phyloP scores from a whole-genome alignment of 805 yeast genomes.

The Kuraishia piskuri region DNA sequence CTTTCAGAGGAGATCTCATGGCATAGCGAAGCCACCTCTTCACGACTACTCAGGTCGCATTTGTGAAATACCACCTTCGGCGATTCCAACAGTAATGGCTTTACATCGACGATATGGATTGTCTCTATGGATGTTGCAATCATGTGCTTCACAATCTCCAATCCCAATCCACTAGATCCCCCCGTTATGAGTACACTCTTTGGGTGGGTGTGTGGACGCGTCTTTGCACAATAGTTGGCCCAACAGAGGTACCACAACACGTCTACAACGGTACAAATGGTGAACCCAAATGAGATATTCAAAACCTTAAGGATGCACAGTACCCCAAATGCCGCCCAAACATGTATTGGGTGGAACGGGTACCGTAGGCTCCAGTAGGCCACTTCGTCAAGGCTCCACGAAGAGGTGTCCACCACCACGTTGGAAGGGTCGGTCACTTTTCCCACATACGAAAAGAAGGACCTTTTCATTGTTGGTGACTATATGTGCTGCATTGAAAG shows the following conservation, averaged over 20 bases:
- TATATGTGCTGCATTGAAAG: too few relatives aligned
- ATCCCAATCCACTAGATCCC: slow-evolving; percentile 43
- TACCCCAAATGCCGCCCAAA: neutral
- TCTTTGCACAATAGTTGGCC: neutral
- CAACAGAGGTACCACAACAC: neutral
- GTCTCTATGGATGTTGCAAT: slow-evolving; percentile 1
- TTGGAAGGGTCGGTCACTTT: neutral
- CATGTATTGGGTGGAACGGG: neutral
- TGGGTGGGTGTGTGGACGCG: neutral
- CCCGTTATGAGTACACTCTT: slow-evolving; percentile 36
- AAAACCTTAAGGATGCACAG: too few relatives aligned
- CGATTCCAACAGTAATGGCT: neutral
- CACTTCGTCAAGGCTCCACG: neutral
- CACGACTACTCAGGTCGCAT: slow-evolving; percentile 15
- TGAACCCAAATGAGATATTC: neutral
- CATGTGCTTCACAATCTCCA: slow-evolving; percentile 24
- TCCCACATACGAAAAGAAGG: neutral
- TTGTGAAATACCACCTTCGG: neutral
- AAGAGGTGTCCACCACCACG: neutral
- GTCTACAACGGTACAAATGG: neutral
- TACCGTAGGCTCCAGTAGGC: neutral
- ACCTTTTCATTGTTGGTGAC: neutral
- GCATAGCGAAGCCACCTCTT: slow-evolving; percentile 14
- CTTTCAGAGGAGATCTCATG: slow-evolving; percentile 11
- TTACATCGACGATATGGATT: neutral